Conservation (phyloP, 805 yeast species). For the Brettanomyces nanus region DNA sequence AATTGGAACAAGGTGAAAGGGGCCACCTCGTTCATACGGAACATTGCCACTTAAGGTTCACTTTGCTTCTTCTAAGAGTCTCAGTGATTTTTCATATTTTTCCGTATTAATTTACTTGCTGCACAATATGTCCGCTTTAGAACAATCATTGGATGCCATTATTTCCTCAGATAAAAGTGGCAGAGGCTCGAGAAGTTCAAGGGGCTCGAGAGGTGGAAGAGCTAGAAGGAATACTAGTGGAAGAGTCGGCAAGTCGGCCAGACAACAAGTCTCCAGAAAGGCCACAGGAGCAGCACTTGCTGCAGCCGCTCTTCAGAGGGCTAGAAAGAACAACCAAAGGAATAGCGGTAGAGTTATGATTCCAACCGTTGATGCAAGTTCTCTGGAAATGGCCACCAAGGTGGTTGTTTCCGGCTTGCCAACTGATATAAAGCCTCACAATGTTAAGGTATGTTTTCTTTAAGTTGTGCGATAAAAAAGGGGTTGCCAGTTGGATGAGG, state of each 20-base stretch:
- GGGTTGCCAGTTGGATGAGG: too few relatives aligned
- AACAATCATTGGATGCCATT: slow-evolving; percentile 92
- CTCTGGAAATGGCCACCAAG: slow-evolving; percentile 54
- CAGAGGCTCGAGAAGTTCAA: slow-evolving; percentile 15
- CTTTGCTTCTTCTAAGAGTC: too few relatives aligned
- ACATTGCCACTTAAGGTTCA: too few relatives aligned
- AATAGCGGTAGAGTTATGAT: slow-evolving; percentile 12
- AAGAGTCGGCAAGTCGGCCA: slow-evolving; percentile 3
- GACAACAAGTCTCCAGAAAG: slow-evolving; percentile 18
- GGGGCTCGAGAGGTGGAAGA: slow-evolving; percentile 10
- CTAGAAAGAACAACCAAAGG: slow-evolving; percentile 2
- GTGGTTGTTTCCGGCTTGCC: slow-evolving; percentile 64
- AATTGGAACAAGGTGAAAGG: too few relatives aligned
- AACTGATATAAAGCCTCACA: slow-evolving; percentile 70
- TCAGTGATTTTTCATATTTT: too few relatives aligned
- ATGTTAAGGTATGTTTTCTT: slow-evolving; percentile 14
- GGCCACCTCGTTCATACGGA: too few relatives aligned
- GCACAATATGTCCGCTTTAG: slow-evolving; percentile 88
- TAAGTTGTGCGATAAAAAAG: too few relatives aligned
- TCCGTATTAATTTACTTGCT: too few relatives aligned
- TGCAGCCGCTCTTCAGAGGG: slow-evolving; percentile 10
- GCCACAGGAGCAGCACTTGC: slow-evolving; percentile 7
- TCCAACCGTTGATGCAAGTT: slow-evolving; percentile 7
- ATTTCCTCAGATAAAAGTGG: slow-evolving; percentile 44
- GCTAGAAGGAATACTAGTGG: not conserved